Conservation (phyloP, 2,329 filamentous ascomycete genomes). For the Aureobasidium sp. region DNA sequence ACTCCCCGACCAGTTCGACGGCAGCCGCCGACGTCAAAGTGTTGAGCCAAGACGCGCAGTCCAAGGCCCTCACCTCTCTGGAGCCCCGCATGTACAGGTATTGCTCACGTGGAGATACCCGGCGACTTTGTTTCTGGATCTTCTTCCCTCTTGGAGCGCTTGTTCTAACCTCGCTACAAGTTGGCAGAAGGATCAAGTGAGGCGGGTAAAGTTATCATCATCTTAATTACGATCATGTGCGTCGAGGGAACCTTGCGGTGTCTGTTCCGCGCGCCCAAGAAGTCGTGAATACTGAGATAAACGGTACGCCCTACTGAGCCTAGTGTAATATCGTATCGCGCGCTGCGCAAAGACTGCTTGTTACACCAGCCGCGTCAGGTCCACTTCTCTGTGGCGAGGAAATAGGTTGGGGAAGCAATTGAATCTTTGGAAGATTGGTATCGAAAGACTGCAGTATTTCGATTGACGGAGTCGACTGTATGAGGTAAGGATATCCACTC, state of each 20-base stretch:
- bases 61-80: background rate
- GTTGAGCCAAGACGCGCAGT: background rate
- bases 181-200: background rate
- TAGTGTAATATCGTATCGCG: constrained; percentile 5
- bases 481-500: constrained; percentile 10
- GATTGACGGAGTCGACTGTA: background rate
- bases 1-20: constrained; percentile 1
- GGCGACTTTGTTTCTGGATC: background rate
- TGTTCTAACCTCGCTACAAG: background rate
- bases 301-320: constrained; percentile 5
- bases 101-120: constrained; percentile 4
- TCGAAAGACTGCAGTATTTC: background rate
- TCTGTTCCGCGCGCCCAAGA: background rate
- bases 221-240: background rate
- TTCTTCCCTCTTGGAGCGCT: constrained; percentile 1
- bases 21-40: constrained; percentile 11
- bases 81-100: constrained; percentile 1
- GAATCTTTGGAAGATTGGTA: too few species aligned
- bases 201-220: background rate
- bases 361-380: background rate
- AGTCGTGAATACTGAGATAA: constrained; percentile 6
- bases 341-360: background rate
- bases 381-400: background rate
- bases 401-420: too few species aligned
- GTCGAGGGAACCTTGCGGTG: background rate